Conservation (phyloP, 352 stramenopile species). For the Phytophthora rubi region DNA sequence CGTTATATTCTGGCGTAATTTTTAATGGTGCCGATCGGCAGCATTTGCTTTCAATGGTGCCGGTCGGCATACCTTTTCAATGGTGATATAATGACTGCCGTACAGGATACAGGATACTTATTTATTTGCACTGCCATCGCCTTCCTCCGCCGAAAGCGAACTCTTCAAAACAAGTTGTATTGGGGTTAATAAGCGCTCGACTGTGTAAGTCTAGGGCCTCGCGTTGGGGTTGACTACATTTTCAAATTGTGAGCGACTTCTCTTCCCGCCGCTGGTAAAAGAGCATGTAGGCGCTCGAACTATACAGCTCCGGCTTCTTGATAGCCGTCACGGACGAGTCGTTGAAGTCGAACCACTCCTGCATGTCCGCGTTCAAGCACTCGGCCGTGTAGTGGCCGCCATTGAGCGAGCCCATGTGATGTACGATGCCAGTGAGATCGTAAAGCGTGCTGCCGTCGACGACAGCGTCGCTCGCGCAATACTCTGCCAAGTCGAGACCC, state of each 20-base stretch:
- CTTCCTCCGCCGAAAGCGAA: background rate
- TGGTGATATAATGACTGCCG: too few species aligned
- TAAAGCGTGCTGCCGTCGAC: conserved; percentile 76
- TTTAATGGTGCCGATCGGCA: too few species aligned
- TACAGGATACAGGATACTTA: too few species aligned
- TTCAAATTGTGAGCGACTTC: conserved; percentile 69
- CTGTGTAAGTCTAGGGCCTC: background rate
- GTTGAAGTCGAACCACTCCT: conserved; percentile 87
- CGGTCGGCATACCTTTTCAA: too few species aligned
- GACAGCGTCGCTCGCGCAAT: conserved; percentile 68
- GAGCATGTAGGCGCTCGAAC: conserved; percentile 79
- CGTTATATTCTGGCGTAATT: too few species aligned
- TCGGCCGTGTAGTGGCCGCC: conserved; percentile 89
- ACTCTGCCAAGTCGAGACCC: conserved; percentile 73
- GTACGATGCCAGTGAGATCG: conserved; percentile 78
- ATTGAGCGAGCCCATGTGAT: conserved; percentile 81
- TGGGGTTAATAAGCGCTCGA: conserved; percentile 13
- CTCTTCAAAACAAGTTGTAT: conserved; percentile 17
- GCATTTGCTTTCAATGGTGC: too few species aligned
- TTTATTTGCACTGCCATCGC: background rate
- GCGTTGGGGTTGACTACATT: background rate
- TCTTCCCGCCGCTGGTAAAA: conserved; percentile 74
- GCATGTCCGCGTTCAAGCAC: conserved; percentile 68
- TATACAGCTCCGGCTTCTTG: conserved; percentile 69
- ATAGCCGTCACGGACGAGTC: conserved; percentile 69